These are phyloP conservation scores for Penicillium herquei DNA, from an alignment of 495 filamentous ascomycete species.

Conservation along the genomic window DNA sequence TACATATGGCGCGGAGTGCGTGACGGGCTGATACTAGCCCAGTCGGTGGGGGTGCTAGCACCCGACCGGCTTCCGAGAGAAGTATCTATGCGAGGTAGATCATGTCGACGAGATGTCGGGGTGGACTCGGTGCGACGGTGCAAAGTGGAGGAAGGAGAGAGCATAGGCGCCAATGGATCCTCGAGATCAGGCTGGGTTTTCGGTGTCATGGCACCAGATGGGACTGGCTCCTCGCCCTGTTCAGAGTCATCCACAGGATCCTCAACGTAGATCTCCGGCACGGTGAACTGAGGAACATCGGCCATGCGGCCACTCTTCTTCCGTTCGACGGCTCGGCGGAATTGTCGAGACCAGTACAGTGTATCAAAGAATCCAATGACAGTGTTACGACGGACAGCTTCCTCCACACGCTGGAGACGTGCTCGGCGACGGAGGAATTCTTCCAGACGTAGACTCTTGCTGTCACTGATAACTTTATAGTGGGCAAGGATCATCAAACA, in stretches of 20 bases:
- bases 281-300: conserved; percentile 72
- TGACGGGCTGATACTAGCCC: conserved; percentile 45
- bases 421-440: conserved; percentile 92
- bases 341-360: conserved; percentile 81
- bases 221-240: conserved; percentile 18
- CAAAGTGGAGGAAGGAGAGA: conserved; percentile 36
- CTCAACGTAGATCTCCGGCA: conserved; percentile 90
- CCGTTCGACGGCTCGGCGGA: conserved; percentile 66
- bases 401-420: conserved; percentile 91
- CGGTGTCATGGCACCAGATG: conserved; percentile 19
- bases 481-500: conserved; percentile 97
- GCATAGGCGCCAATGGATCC: conserved; percentile 26
- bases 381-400: conserved; percentile 83
- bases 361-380: conserved; percentile 97
- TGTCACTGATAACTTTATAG: conserved; percentile 98
- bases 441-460: conserved; percentile 88
- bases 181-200: conserved; percentile 19
- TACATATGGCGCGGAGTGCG: conserved; percentile 37
- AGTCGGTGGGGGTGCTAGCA: conserved; percentile 39
- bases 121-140: conserved; percentile 28
- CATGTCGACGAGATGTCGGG: conserved; percentile 16
- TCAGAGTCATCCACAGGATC: conserved; percentile 48
- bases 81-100: conserved; percentile 44
- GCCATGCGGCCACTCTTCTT: conserved; percentile 73
- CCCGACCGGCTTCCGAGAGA: conserved; percentile 31